Evolutionary conservation across 1,139 yeast species (phyloP).

Genomic region (Diutina catenulata): DNA sequence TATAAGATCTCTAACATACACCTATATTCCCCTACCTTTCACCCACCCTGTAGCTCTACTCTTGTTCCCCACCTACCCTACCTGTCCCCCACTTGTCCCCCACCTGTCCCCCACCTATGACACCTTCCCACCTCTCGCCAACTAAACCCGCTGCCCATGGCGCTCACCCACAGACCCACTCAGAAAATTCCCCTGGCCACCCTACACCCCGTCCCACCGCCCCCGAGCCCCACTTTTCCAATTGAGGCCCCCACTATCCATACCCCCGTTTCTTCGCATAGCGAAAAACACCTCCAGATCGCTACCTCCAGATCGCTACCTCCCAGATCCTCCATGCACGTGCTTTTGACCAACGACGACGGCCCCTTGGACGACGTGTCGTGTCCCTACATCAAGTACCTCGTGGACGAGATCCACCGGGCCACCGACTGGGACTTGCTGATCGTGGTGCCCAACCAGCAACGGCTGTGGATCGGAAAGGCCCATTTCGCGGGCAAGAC

Average conservation of each 20-base stretch:
- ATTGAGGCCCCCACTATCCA: not conserved
- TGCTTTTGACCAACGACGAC: constrained; percentile 76
- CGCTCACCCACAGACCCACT: not conserved
- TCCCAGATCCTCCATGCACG: constrained; percentile 20
- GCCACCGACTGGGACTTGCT: constrained; percentile 77
- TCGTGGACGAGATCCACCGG: constrained; percentile 56
- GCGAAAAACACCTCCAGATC: too few relatives aligned
- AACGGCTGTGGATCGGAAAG: constrained; percentile 90
- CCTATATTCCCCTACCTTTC: too few relatives aligned
- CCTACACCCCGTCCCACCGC: not conserved
- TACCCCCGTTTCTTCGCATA: too few relatives aligned
- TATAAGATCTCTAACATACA: too few relatives aligned
- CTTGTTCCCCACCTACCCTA: too few relatives aligned
- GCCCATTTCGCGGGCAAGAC: constrained; percentile 89
- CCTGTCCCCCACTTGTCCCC: too few relatives aligned
- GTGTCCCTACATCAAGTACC: constrained; percentile 80
- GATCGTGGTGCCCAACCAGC: constrained; percentile 67
- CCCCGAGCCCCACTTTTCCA: not conserved
- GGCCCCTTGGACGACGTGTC: constrained; percentile 76
- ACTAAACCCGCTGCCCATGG: too few relatives aligned
- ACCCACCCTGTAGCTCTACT: too few relatives aligned
- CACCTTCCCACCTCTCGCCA: too few relatives aligned
- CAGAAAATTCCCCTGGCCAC: not conserved
- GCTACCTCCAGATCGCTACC: too few relatives aligned
- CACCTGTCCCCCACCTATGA: too few relatives aligned